Evolutionary conservation across 1,284 basidiomycete genomes (phyloP), one percentile per base, ranked within the genome.

Genomic region (Ustilago esculenta): DNA sequence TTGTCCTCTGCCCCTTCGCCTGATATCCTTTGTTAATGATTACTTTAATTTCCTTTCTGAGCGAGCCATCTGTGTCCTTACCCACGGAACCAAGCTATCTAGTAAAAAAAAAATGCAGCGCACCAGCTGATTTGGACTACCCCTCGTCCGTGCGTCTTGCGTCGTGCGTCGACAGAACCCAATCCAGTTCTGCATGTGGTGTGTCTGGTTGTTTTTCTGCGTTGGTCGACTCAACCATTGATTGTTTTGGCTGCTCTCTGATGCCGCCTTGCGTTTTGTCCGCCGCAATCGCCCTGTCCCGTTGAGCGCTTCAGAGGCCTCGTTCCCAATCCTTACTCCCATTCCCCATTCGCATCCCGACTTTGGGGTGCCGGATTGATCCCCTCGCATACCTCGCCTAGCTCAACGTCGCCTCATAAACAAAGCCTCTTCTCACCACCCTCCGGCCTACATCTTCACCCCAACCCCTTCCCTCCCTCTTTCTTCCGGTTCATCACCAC

Each of bases 331-430:
- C 18, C 23, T 36, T 18, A 15, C 46, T 39, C 25, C 30, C 27
- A 8, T 18, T 37, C 29, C 14, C 29, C 29, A 8, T 30, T 30
- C 29, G 5, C 35, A 20, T 37, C 21, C 42, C 42, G 18, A 32
- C 25, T 20, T 44, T 32, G 36, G 29, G n/a, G n/a, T n/a, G n/a
- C n/a, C n/a, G n/a, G n/a, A n/a, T n/a, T n/a, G n/a, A n/a, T n/a
- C n/a, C n/a, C n/a, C n/a, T n/a, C n/a, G n/a, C n/a, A n/a, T n/a
- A n/a, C 30, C 29, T 15, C 27, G 7, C 17, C 36, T 32, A 24
- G 27, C 27, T 34, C 45, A 24, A 12, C 37, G 21, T 21, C 30
- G 42, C 58, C 58, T 63, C 53, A 63, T 68, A 68, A 68, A 68
- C 65, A 68, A 48, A 27, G 36, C 20, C 32, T 23, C 24, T n/a